Base-by-base conservation (phyloP, 352 stramenopile species). In the Phytophthora lateralis region DNA sequence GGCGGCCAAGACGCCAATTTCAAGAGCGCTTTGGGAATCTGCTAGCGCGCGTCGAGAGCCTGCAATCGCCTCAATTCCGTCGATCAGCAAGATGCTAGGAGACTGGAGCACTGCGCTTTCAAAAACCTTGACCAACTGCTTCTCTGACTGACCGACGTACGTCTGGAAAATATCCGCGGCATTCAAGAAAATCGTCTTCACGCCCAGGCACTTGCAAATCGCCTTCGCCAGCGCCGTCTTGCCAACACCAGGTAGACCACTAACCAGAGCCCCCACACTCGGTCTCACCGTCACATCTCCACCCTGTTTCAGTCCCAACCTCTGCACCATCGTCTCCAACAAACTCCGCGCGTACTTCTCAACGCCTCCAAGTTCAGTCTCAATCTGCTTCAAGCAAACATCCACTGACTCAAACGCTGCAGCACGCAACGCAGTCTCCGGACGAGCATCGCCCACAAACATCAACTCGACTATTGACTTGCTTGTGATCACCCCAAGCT, bases 101-200 rank as follows among this genome's bases (percentile, higher is more conserved):
- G 65, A 63, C 12, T 84, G 60, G 4, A 78, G 61, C 14, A 67
- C 52, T 21, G 77, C 70, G 18, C 65, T 63, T 60, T 91, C 76
- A 58, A 96, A 94, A 0, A 71, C 68, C 26, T 75, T 70, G 24
- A 90, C 63, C 17, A 96, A 66, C 43, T 89, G 62, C 11, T 75
- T 75, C 65, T 97, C 90, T 1, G 85, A 93, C 57, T 98, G 92
- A 29, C 97, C 97, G 12, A 96, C 90, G 41, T 83, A 87, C 42
- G 97, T 98, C 32, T 96, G 90, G 56, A 98, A 98, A 24, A 99
- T 89, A 66, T 98, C 95, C 0, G 96, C 89, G 3, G 93, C 97
- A 42, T 86, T 76, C 15, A 95, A 37, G 20, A 82, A 88, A 24
- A 70, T 68, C 11, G 75, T 60, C 4, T 66, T 65, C 35, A 92